phyloP scores from a whole-genome alignment of 768 basidiomycete genomes.

The Leccinum subgranulosum region DNA sequence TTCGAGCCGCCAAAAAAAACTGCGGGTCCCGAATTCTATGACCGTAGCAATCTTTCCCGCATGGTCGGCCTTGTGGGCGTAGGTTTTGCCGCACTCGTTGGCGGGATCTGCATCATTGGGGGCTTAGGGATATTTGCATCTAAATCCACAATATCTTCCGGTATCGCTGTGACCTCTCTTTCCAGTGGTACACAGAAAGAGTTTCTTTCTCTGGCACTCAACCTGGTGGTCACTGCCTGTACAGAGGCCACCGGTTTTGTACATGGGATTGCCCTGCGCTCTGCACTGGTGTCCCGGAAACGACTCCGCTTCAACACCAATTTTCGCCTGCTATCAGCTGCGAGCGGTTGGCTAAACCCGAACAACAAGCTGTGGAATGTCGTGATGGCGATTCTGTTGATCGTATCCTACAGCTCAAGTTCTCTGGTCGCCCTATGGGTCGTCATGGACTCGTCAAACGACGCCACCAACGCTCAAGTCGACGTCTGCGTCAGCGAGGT shows the following conservation, averaged over 20 bases:
- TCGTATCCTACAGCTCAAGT: slow-evolving; percentile 29
- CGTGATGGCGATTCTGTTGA: slow-evolving; percentile 27
- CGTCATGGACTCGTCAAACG: slow-evolving; percentile 13
- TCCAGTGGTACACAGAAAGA: slow-evolving; percentile 14
- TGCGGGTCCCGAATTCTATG: slow-evolving; percentile 26
- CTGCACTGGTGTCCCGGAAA: slow-evolving; percentile 23
- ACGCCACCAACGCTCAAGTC: background rate
- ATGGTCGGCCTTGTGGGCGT: slow-evolving; percentile 25
- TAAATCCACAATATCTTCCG: slow-evolving; percentile 22
- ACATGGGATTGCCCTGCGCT: slow-evolving; percentile 28
- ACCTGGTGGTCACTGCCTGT: slow-evolving; percentile 25
- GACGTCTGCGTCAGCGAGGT: slow-evolving; percentile 23
- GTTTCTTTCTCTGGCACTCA: slow-evolving; percentile 23
- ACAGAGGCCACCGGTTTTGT: slow-evolving; percentile 30
- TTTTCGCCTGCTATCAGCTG: slow-evolving; percentile 27
- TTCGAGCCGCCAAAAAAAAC: slow-evolving; percentile 18
- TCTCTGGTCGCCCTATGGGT: slow-evolving; percentile 24
- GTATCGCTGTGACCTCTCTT: slow-evolving; percentile 21
- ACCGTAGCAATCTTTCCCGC: slow-evolving; percentile 25
- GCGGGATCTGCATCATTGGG: slow-evolving; percentile 22
- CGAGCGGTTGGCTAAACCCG: slow-evolving; percentile 17
- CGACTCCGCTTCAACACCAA: slow-evolving; percentile 30
- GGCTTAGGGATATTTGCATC: slow-evolving; percentile 24
- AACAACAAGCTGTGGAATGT: slow-evolving; percentile 22
- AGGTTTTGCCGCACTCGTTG: slow-evolving; percentile 19